phyloP scores from a whole-genome alignment of 345 rosid species.

The Lumnitzera littorea region DNA sequence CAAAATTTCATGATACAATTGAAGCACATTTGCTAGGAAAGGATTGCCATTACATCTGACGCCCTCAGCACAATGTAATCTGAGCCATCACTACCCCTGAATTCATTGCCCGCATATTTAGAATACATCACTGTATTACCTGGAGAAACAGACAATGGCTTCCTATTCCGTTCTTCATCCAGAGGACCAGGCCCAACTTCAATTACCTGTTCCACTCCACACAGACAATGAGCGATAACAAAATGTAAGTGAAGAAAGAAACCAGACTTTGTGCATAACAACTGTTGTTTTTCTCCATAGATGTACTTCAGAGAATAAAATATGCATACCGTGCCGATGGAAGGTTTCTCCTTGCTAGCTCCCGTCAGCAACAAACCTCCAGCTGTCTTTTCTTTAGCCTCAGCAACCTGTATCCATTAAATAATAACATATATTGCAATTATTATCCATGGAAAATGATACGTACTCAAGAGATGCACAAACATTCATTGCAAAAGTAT shows the following conservation, averaged over 20 bases:
- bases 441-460: no score
- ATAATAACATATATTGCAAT: neutral
- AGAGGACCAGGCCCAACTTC: slow-evolving; percentile 81
- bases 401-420: slow-evolving; percentile 50
- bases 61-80: slow-evolving; percentile 78
- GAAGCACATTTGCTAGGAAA: slow-evolving; percentile 40
- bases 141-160: slow-evolving; percentile 36
- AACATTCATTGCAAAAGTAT: neutral
- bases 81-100: slow-evolving; percentile 68
- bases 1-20: slow-evolving; percentile 3
- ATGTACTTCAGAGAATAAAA: neutral
- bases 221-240: neutral
- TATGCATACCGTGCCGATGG: slow-evolving; percentile 62
- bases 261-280: neutral
- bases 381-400: slow-evolving; percentile 89
- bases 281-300: no score
- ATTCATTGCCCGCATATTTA: slow-evolving; percentile 89
- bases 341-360: slow-evolving; percentile 88
- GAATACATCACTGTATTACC: slow-evolving; percentile 86
- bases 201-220: slow-evolving; percentile 45
- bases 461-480: no score
- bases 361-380: slow-evolving; percentile 88
- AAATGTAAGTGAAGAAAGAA: neutral
- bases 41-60: slow-evolving; percentile 88
- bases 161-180: slow-evolving; percentile 70